Evolutionary conservation across 2,329 filamentous ascomycete species (phyloP).

Genomic region (Cordyceps tenuipes): DNA sequence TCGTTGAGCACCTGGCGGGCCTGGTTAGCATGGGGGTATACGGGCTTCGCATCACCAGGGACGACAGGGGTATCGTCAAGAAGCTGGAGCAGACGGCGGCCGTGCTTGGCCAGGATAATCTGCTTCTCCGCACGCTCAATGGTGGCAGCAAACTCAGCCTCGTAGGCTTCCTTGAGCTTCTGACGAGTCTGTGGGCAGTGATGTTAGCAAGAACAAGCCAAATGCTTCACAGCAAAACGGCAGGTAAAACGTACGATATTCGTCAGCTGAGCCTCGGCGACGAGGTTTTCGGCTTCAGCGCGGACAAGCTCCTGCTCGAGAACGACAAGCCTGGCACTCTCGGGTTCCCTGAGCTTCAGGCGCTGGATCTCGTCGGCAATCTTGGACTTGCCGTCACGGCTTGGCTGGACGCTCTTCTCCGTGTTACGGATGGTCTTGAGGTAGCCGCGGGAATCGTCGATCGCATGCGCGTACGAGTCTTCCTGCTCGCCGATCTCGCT

Average conservation of each 20-base stretch:
- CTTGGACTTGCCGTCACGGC: constrained; percentile 77
- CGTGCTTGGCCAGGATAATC: constrained; percentile 85
- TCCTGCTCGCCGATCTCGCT: constrained; percentile 93
- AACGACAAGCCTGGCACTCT: constrained; percentile 69
- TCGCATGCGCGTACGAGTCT: constrained; percentile 72
- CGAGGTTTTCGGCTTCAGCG: constrained; percentile 89
- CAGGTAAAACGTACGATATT: constrained; percentile 62
- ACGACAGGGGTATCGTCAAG: constrained; percentile 87
- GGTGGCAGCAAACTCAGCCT: constrained; percentile 76
- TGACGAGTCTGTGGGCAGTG: constrained; percentile 62
- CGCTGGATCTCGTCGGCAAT: constrained; percentile 87
- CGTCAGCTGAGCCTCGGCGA: constrained; percentile 91
- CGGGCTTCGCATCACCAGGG: constrained; percentile 68
- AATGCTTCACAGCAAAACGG: neutral
- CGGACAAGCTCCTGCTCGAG: constrained; percentile 95
- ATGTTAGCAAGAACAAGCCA: neutral
- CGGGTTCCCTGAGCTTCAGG: constrained; percentile 86
- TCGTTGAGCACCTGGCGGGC: constrained; percentile 85
- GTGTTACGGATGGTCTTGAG: constrained; percentile 94
- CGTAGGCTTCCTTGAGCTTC: constrained; percentile 93
- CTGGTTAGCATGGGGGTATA: constrained; percentile 57
- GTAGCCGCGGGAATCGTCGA: constrained; percentile 75
- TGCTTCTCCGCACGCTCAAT: constrained; percentile 98
- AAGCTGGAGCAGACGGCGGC: constrained; percentile 72
- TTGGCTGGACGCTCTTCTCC: constrained; percentile 90